phyloP scores from a whole-genome alignment of 2,329 filamentous ascomycete genomes.

The Nothophoma quercina region DNA sequence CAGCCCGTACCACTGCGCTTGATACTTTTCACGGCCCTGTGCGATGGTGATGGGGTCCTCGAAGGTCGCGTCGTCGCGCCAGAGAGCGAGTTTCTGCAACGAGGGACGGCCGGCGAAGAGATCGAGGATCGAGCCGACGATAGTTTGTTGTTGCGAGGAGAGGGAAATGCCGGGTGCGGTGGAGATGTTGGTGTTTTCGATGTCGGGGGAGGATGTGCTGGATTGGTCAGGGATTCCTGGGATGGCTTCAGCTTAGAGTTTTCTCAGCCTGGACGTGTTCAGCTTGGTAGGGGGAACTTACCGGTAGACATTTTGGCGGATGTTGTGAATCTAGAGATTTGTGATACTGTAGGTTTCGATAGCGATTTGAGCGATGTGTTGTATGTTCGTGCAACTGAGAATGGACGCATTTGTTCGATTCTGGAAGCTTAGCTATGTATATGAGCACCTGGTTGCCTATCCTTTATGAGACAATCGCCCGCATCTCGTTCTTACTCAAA shows the following conservation, averaged over 20 bases:
- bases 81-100: conserved; percentile 66
- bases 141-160: conserved; percentile 58
- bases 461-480: conserved; percentile 8
- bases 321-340: conserved; percentile 21
- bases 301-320: conserved; percentile 44
- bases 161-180: conserved; percentile 61
- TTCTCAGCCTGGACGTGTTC: not conserved
- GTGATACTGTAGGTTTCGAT: conserved; percentile 28
- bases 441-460: not conserved
- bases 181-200: conserved; percentile 64
- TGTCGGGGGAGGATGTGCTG: conserved; percentile 45
- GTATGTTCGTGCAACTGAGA: conserved; percentile 22
- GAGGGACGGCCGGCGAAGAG: conserved; percentile 68
- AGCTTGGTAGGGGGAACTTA: not conserved
- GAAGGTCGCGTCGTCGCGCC: conserved; percentile 66
- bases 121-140: conserved; percentile 67
- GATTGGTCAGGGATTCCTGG: conserved; percentile 13
- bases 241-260: conserved; percentile 10
- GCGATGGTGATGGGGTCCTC: conserved; percentile 67
- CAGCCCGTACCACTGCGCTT: conserved; percentile 67
- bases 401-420: conserved; percentile 28
- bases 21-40: conserved; percentile 61
- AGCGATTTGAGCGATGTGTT: conserved; percentile 22
- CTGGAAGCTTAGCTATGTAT: not conserved
- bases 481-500: conserved; percentile 4